Percentiles rank a stretch among this genome's conserved stretches.
phyloP scores from a whole-genome alignment of 305 asterid genomes.

The Fraxinus albicans region DNA sequence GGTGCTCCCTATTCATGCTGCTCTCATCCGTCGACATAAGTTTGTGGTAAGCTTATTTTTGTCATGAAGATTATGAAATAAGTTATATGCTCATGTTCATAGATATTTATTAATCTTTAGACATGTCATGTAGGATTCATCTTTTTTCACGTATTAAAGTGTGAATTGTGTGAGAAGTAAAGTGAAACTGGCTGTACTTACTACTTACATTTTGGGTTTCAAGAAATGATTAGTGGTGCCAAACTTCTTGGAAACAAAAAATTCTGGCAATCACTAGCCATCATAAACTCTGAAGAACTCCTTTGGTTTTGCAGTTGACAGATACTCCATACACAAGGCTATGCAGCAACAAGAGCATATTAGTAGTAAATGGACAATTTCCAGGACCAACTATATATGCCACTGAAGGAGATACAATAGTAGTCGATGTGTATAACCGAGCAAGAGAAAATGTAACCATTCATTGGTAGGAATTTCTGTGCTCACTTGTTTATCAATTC shows the following conservation, averaged over 20 bases:
- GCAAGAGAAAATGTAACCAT: conserved; percentile 48
- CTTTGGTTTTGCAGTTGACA: conserved; percentile 31
- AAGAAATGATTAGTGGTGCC: neutral
- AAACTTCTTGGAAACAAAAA: neutral
- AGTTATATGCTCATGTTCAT: neutral
- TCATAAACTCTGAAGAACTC: neutral
- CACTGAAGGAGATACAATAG: conserved; percentile 45
- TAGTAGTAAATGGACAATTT: conserved; percentile 55
- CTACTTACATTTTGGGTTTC: neutral
- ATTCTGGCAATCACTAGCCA: neutral
- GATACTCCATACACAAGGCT: conserved; percentile 43
- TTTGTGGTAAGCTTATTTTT: conserved; percentile 28
- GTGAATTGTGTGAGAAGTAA: neutral
- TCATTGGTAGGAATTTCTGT: conserved; percentile 40
- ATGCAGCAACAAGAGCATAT: conserved; percentile 47
- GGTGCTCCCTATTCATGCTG: conserved; percentile 17
- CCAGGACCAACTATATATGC: conserved; percentile 63
- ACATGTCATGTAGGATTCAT: neutral
- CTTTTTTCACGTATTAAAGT: neutral
- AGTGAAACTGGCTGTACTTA: neutral
- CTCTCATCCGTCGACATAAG: conserved; percentile 18
- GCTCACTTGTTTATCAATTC: neutral
- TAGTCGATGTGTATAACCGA: conserved; percentile 46
- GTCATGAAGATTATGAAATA: neutral
- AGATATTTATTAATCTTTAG: neutral